These are phyloP conservation scores for Babesia caballi DNA, from an alignment of 169 alveolate genomes.

Conservation along the genomic window DNA sequence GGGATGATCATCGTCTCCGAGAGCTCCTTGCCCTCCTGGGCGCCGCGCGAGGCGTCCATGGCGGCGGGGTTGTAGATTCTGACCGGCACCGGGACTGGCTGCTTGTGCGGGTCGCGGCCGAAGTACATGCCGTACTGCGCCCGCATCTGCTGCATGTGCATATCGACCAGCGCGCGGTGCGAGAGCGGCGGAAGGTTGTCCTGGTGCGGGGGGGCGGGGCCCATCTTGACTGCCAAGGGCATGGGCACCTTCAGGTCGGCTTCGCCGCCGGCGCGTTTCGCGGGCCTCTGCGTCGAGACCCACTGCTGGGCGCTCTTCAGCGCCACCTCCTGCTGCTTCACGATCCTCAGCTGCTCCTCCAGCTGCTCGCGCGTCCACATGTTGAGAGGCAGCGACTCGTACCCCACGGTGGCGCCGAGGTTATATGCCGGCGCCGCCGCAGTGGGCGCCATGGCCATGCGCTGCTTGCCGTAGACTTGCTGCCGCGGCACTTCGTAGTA, in stretches of 20 bases:
- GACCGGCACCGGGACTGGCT: not conserved
- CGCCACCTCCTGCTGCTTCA: conserved; percentile 2
- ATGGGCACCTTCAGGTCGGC: not conserved
- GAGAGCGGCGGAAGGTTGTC: too few species aligned
- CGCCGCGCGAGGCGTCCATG: not conserved
- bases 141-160: not conserved
- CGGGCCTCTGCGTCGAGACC: not conserved
- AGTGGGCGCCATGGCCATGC: not conserved
- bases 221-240: too few species aligned
- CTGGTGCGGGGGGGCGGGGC: too few species aligned
- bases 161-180: not conserved
- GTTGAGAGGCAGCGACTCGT: not conserved
- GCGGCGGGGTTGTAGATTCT: not conserved
- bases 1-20: not conserved
- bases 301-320: not conserved
- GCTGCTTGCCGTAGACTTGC: not conserved
- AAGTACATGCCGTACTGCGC: not conserved
- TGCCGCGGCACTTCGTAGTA: not conserved
- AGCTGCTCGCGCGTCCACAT: conserved; percentile 23
- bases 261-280: not conserved
- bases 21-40: not conserved
- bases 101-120: not conserved
- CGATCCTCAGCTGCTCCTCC: conserved; percentile 10
- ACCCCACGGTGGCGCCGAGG: conserved; percentile 3
- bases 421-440: not conserved